Base-by-base conservation (phyloP, 2,329 filamentous ascomycete species). In the Xylariaceae sp. region DNA sequence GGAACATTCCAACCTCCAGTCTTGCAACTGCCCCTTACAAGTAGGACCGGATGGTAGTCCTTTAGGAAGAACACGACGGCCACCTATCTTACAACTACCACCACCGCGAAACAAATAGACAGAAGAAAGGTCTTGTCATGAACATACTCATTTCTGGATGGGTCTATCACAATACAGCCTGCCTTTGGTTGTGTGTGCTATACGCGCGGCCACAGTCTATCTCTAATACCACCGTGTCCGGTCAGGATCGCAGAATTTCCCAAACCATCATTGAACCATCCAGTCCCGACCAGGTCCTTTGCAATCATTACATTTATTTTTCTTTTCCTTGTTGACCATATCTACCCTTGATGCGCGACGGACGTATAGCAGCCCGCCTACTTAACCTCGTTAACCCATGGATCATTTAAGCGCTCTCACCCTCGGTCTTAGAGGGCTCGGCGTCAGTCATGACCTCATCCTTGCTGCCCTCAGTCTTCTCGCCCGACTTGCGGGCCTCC, bases 381-480 rank as follows among this genome's bases (percentile, higher is more conserved):
- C 86, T 2, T 2, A 88, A 81, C 71, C 88, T 48, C 37, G 8
- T 41, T 41, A 41, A 13, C 9, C 37, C 37, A 13, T 18, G 17
- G 17, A 18, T 41, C 37, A 10, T 13, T 41, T 41, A 13, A 9
- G 37, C 37, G 48, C n/a, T 50, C 65, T 83, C 80, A 7, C 70
- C 75, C 67, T 84, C 81, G 17, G 80, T 71, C 73, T 81, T 80
- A 37, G 76, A 69, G 44, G 76, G 74, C 58, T 86, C 83, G 15
- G 82, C 83, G 67, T 87, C 84, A 65, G 82, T 79, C 84, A 87
- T 87, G 67, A 85, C 83, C 70, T 84, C 81, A 66, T 87, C 84
- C 68, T 79, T 81, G 66, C 69, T 72, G 9, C 73, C 74, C 64
- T 81, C 73, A 18, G 73, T 72, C 73, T 82, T 82, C 63, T 81